Base-by-base conservation (phyloP, 805 yeast species). In the Pichia cephalocereana region DNA sequence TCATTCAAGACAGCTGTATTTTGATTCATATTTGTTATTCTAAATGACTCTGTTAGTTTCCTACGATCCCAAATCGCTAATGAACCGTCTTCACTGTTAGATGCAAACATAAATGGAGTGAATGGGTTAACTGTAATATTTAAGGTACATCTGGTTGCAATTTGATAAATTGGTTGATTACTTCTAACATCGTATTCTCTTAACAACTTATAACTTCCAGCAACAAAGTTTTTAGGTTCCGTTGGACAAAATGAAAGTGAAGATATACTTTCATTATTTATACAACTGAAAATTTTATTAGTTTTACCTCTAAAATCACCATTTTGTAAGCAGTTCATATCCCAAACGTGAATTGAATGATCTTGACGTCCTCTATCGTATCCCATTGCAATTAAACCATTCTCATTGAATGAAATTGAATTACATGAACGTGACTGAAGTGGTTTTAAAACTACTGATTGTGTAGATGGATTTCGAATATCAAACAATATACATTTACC, bases 11-110 rank as follows among this genome's bases (percentile, higher is more conserved):
- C 49, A 17, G 52, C 51, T 2, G 58, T 38, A 7, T 48, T 52
- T 34, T 23, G 49, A 37, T 41, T 44, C 4, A 45, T 17, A 31
- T 38, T 50, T 19, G 38, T 46, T 9, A 46, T 36, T 12, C 46
- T 49, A 12, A 60, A 51, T 7, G 56, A 52, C 7, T 57, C 56
- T 3, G 55, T 63, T 42, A 86, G 61, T 54, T 75, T 81, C 54
- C 95, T 70, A 53, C 87, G 72, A 61, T 86, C 95, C 86, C 90
- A 90, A 8, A 90, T 71, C 0, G 91, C 82, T 44, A 89, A 66
- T 0, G 93, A 77, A 2, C 96, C 96, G 58, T 86, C 91, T 56
- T 89, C 96, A 45, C 86, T 79, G 53, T 77, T 77, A 0, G 95
- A 81, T 17, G 87, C 79, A 62, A 90, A 86, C 52, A 77, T 72